Conservation (phyloP, 768 basidiomycete genomes). For the Calocera viscosa region DNA sequence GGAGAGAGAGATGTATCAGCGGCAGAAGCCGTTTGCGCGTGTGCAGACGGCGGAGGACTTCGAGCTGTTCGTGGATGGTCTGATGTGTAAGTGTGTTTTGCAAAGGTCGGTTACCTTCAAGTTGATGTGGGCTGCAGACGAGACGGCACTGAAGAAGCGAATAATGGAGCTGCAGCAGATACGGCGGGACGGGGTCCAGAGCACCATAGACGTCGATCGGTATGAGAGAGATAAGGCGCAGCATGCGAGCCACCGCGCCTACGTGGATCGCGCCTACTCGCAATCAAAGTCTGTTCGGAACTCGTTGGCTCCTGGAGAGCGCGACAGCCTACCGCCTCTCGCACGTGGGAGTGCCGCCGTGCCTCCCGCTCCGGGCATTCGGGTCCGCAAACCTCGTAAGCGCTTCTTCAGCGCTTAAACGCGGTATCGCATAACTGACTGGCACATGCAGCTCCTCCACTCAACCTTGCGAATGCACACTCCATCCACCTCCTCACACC, state of each 20-base stretch:
- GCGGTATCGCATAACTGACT: not conserved
- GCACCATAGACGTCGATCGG: slow-evolving; percentile 78
- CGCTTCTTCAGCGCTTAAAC: not conserved
- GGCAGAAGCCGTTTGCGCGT: slow-evolving; percentile 80
- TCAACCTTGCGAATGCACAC: slow-evolving; percentile 83
- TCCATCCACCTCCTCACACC: slow-evolving; percentile 81
- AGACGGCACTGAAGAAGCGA: slow-evolving; percentile 70
- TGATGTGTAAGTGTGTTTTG: slow-evolving; percentile 55
- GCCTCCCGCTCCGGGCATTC: not conserved
- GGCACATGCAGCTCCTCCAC: slow-evolving; percentile 33
- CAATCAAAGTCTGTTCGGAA: not conserved
- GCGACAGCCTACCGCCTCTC: not conserved
- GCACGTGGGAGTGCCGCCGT: not conserved
- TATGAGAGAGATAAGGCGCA: slow-evolving; percentile 65
- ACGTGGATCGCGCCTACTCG: slow-evolving; percentile 3
- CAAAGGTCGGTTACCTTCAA: not conserved
- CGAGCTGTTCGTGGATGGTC: slow-evolving; percentile 74
- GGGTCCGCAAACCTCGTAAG: slow-evolving; percentile 15
- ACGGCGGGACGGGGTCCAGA: slow-evolving; percentile 71
- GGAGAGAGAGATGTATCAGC: slow-evolving; percentile 79
- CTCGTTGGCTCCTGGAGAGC: not conserved
- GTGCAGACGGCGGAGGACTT: slow-evolving; percentile 86
- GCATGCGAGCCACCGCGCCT: slow-evolving; percentile 25
- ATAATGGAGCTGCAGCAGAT: slow-evolving; percentile 88
- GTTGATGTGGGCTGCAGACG: slow-evolving; percentile 41